These are phyloP conservation scores for Xylaria flabelliformis DNA, from an alignment of 495 filamentous ascomycete genomes.

Conservation along the genomic window DNA sequence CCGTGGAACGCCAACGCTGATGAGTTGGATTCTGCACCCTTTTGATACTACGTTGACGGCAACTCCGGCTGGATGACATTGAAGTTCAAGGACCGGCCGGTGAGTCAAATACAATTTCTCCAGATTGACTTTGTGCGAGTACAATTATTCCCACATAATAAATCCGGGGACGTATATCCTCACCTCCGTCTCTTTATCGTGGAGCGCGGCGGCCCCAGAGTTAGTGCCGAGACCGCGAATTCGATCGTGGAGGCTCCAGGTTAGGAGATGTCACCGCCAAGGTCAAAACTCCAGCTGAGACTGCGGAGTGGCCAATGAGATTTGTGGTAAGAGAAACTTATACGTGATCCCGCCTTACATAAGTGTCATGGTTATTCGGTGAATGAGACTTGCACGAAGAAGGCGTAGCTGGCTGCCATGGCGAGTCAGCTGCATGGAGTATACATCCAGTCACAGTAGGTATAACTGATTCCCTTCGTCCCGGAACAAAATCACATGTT, in stretches of 20 bases:
- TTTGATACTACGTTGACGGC: background rate
- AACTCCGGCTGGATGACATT: background rate
- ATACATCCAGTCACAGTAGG: background rate
- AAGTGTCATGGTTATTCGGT: constrained; percentile 21
- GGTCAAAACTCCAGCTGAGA: constrained; percentile 32
- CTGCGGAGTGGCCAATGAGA: constrained; percentile 41
- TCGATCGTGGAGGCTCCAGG: constrained; percentile 35
- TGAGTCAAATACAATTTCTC: constrained; percentile 5
- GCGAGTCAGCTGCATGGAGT: constrained; percentile 35
- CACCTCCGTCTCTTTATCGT: constrained; percentile 29
- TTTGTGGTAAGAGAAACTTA: constrained; percentile 20
- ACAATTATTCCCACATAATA: constrained; percentile 22
- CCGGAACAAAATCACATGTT: constrained; percentile 21
- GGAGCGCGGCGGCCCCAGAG: constrained; percentile 34
- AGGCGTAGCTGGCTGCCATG: constrained; percentile 27
- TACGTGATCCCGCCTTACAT: constrained; percentile 23
- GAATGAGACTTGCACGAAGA: constrained; percentile 21
- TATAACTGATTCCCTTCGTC: constrained; percentile 7
- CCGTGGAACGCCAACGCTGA: constrained; percentile 9
- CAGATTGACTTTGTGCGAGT: background rate
- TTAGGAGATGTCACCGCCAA: constrained; percentile 24
- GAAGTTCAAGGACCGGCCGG: background rate
- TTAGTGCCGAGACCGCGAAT: constrained; percentile 36
- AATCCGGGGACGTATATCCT: constrained; percentile 14
- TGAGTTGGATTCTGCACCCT: background rate